phyloP scores from a whole-genome alignment of 2,329 filamentous ascomycete species.

The Herpotrichia juniperi region DNA sequence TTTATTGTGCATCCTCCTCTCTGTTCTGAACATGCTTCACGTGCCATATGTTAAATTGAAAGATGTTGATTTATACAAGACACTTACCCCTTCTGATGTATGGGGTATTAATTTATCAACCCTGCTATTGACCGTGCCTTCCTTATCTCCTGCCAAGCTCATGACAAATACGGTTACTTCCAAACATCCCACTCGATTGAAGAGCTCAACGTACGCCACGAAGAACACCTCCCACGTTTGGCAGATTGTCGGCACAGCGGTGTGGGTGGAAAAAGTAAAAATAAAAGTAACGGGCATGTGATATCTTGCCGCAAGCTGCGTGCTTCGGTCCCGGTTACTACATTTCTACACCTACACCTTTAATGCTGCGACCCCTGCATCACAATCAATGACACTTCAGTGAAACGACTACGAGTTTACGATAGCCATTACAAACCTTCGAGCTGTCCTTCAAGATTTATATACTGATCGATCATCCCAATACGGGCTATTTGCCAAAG shows the following conservation, averaged over 20 bases:
- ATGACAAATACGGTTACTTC: slow-evolving; percentile 32
- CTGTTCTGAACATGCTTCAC: too few relatives aligned
- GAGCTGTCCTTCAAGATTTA: too few relatives aligned
- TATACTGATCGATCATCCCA: too few relatives aligned
- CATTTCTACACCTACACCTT: neutral
- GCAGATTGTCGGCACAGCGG: neutral
- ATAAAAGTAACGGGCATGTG: slow-evolving; percentile 8
- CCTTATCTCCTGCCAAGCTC: slow-evolving; percentile 8
- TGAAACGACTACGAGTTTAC: too few relatives aligned
- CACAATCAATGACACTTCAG: too few relatives aligned
- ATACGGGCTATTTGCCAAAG: too few relatives aligned
- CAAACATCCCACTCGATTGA: slow-evolving; percentile 18
- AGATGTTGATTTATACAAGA: too few relatives aligned
- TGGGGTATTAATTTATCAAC: too few relatives aligned
- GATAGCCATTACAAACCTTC: too few relatives aligned
- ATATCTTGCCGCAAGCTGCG: slow-evolving; percentile 1
- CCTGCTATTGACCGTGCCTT: neutral
- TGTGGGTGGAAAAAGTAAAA: slow-evolving; percentile 1
- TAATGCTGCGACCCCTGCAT: neutral
- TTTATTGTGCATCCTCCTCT: neutral
- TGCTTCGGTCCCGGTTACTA: slow-evolving; percentile 2
- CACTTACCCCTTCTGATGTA: too few relatives aligned
- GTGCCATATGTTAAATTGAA: too few relatives aligned
- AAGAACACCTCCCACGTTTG: neutral
- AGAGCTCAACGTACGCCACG: slow-evolving; percentile 6